Percentiles rank a stretch among this genome's conserved stretches.
These are phyloP conservation scores for Aaosphaeria arxii DNA, from an alignment of 2,329 filamentous ascomycete species.

Conservation along the genomic window DNA sequence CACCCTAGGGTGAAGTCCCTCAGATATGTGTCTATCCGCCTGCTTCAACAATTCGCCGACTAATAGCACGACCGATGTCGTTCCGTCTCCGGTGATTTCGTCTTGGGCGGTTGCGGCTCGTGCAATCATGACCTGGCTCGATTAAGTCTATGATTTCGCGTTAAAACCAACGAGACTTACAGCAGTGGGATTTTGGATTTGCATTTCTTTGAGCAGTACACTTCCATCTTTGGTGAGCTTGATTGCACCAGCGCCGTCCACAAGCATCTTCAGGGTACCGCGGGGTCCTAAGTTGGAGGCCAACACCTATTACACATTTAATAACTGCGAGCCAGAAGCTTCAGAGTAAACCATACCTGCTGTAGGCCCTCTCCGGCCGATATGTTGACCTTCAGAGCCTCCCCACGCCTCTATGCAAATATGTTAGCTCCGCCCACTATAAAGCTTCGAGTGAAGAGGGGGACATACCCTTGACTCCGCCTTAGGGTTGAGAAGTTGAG, in stretches of 20 bases:
- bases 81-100: conserved; percentile 97
- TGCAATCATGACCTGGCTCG: conserved; percentile 62
- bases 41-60: conserved; percentile 98
- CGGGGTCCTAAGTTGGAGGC: conserved; percentile 93
- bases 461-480: conserved; percentile 86
- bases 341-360: conserved; percentile 32
- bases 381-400: conserved; percentile 97
- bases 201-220: conserved; percentile 72
- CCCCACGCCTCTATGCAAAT: conserved; percentile 75
- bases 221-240: conserved; percentile 99
- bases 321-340: not conserved
- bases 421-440: conserved; percentile 41
- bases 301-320: conserved; percentile 62
- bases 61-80: conserved; percentile 90
- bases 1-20: conserved; percentile 94
- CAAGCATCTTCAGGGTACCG: conserved; percentile 92
- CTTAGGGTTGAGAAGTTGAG: conserved; percentile 97
- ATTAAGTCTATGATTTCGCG: conserved; percentile 6
- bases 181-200: conserved; percentile 98
- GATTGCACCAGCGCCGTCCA: conserved; percentile 68
- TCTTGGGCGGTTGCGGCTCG: conserved; percentile 93
- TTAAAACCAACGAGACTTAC: conserved; percentile 47
- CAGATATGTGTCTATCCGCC: conserved; percentile 90
- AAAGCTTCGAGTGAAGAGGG: conserved; percentile 6
- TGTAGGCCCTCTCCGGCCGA: conserved; percentile 81